Evolutionary conservation across 148 eudicot genomes (phyloP), one percentile per base, ranked within the genome.

Genomic region (Arctostaphylos glauca): DNA sequence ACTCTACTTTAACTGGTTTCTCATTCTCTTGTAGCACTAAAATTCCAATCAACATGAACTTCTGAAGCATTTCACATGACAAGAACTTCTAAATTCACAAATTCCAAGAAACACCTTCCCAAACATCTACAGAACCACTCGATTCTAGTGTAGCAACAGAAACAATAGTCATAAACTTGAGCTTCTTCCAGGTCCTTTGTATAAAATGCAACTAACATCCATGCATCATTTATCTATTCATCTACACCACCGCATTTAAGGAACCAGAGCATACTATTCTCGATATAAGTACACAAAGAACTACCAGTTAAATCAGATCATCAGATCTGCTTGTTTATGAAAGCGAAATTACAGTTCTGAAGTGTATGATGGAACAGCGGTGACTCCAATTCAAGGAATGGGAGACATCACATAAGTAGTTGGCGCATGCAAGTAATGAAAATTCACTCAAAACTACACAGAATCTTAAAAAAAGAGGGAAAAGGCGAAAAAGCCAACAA

Each of bases 11-110:
- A 31, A 31, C 38, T 31, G 38, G 21, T 72, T 46, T 72, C 52
- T 14, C 48, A 72, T 3, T 44, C 3, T 31, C 38, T 31, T 31
- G 2, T 18, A 44, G 50, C 21, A 5, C 19, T 52, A 52, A 52
- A 23, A 52, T 23, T 54, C 56, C 23, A 18, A 76, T 76, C 3
- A 23, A 43, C 43, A 50, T 52, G 15, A 50, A 74, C 38, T 23
- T 76, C 78, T 76, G 31, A 52, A 76, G 78, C 12, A 50, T 12
- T 76, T 23, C 59, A 76, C 25, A 9, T 38, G 74, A 70, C 5
- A 31, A 21, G 59, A 54, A 75, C 55, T 48, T 74, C 19, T 74
- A n/a, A 48, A 75, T 18, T 31, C 55, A 23, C 15, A 19, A 31
- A 31, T 31, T 31, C 38, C 38, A 31, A 31, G 38, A 0, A 31